phyloP scores from a whole-genome alignment of 805 yeast species.

The Teunomyces barrocoloradensis region DNA sequence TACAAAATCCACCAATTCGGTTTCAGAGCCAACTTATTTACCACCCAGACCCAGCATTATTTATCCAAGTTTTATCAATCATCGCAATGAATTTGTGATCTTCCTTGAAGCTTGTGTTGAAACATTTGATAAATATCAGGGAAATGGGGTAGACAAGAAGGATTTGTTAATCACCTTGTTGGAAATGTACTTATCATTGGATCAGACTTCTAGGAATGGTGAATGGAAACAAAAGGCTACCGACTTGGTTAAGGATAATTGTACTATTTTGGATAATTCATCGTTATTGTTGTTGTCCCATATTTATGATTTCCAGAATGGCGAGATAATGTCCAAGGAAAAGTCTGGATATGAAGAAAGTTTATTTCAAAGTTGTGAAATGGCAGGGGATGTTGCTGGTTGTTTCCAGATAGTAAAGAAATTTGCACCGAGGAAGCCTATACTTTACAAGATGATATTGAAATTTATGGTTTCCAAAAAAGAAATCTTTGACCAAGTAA shows the following conservation, averaged over 20 bases:
- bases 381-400: constrained; percentile 53
- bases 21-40: constrained; percentile 63
- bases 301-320: constrained; percentile 51
- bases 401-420: constrained; percentile 57
- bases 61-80: constrained; percentile 81
- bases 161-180: constrained; percentile 76
- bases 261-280: constrained; percentile 52
- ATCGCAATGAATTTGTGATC: constrained; percentile 84
- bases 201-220: constrained; percentile 23
- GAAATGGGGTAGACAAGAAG: constrained; percentile 62
- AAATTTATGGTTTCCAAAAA: constrained; percentile 59
- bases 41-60: constrained; percentile 91
- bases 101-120: constrained; percentile 89
- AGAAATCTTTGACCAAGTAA: constrained; percentile 48
- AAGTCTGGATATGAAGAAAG: constrained; percentile 53
- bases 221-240: constrained; percentile 70
- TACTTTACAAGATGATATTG: constrained; percentile 63
- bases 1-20: constrained; percentile 6
- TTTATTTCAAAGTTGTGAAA: constrained; percentile 62
- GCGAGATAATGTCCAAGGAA: constrained; percentile 42
- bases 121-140: constrained; percentile 73
- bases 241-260: constrained; percentile 45
- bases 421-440: constrained; percentile 62
- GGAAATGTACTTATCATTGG: constrained; percentile 64
- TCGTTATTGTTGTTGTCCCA: constrained; percentile 57